Evolutionary conservation across 352 stramenopile genomes (phyloP), one percentile per base, ranked within the genome.

Genomic region (Phytophthora citrophthora): DNA sequence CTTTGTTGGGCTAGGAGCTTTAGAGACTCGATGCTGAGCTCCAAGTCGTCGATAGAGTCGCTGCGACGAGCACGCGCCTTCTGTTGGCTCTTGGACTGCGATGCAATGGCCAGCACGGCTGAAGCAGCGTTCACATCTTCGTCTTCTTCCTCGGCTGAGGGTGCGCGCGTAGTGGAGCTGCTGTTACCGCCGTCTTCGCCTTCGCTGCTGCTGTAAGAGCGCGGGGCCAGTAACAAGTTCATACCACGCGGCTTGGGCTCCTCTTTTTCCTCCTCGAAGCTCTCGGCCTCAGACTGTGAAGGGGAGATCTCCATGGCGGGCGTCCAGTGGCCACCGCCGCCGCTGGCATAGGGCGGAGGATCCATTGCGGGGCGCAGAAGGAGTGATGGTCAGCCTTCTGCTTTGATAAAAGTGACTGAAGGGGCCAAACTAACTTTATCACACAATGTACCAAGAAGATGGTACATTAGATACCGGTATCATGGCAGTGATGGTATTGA

Each of bases 31-130:
- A 86, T 24, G 16, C 62, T 74, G 8, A 71, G 9, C 48, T 68
- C 54, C 58, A 83, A 45, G 20, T 72, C 57, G 41, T 73, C 72
- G 3, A 83, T 66, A 6, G 74, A 72, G 43, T 70, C 59, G 18
- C 51, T 50, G 16, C 45, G 47, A 24, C 16, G 34, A 4, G 51
- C 40, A 27, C 47, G 41, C 10, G 41, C 41, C 38, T 49, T 62
- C n/a, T 70, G 53, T 20, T 55, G 65, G 16, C 34, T 29, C 11
- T 31, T 39, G 2, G 53, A 43, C 18, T 18, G 43, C 29, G 38
- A 15, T 24, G 32, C n/a, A 27, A 67, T 57, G 11, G 50, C 46
- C 58, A 68, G 50, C 20, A 68, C 64, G 26, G 58, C 46, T 5
- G 58, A 64, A 0, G 52, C 56, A 7, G 64, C 55, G 5, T 38